Evolutionary conservation across 129 eudicot species (phyloP).

Genomic region (Lonicera japonica): DNA sequence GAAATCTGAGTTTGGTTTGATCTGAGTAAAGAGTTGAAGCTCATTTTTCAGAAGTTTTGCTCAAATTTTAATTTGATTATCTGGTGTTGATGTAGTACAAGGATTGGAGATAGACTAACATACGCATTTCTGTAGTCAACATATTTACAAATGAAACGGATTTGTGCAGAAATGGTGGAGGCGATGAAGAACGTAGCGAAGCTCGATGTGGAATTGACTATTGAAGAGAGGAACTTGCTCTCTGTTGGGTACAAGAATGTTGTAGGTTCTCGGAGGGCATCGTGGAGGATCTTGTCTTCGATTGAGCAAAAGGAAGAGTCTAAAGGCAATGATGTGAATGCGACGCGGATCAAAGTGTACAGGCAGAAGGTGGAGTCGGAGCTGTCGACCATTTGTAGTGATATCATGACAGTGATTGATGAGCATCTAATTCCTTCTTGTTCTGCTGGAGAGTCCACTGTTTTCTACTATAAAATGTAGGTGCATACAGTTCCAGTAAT

Average conservation of each 20-base stretch:
- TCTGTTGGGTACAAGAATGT: conserved; percentile 90
- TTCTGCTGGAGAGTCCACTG: conserved; percentile 53
- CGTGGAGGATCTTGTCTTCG: conserved; percentile 86
- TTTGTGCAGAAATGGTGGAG: conserved; percentile 70
- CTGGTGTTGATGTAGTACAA: no score
- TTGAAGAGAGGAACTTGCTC: conserved; percentile 79
- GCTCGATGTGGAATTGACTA: conserved; percentile 65
- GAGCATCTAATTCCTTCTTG: conserved; percentile 56
- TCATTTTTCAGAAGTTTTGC: no score
- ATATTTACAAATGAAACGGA: neutral
- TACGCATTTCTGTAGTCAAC: no score
- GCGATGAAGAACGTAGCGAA: conserved; percentile 77
- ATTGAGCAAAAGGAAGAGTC: conserved; percentile 88
- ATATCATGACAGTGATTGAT: conserved; percentile 53
- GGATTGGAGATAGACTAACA: no score
- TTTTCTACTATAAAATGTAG: conserved; percentile 57
- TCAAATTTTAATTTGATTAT: no score
- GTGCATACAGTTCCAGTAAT: neutral
- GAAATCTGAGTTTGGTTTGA: no score
- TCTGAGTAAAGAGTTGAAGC: no score
- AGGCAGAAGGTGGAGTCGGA: conserved; percentile 54
- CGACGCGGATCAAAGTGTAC: conserved; percentile 54
- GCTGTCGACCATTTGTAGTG: conserved; percentile 39
- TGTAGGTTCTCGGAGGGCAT: conserved; percentile 77
- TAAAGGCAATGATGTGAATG: conserved; percentile 71